A percentile compares a stretch with the other conserved stretches of the same genome.
Conservation (phyloP, 257 asterid species). For the Phtheirospermum japonicum region DNA sequence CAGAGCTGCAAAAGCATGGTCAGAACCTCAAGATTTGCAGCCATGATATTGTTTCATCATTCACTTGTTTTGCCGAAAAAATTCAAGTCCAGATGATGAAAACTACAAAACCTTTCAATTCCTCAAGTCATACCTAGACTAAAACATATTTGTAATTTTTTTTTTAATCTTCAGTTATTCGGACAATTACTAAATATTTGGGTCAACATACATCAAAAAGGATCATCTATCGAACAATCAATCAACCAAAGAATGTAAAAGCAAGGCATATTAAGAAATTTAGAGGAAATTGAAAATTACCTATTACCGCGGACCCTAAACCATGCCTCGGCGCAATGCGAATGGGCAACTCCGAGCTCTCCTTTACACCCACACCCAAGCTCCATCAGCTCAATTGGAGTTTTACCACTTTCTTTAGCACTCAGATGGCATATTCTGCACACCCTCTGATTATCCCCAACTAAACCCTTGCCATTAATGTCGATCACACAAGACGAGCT, state of each 20-base stretch:
- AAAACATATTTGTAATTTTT: too few relatives aligned
- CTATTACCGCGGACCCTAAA: constrained; percentile 69
- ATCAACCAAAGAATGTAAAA: neutral
- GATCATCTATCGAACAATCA: too few relatives aligned
- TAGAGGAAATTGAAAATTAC: constrained; percentile 27
- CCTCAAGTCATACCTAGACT: too few relatives aligned
- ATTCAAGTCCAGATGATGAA: too few relatives aligned
- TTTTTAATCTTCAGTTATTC: too few relatives aligned
- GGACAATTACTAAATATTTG: too few relatives aligned
- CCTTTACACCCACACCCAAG: constrained; percentile 95
- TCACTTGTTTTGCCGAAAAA: too few relatives aligned
- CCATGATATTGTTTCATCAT: too few relatives aligned
- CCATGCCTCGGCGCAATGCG: constrained; percentile 76
- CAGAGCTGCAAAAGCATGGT: too few relatives aligned
- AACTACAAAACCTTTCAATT: too few relatives aligned
- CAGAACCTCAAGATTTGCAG: too few relatives aligned
- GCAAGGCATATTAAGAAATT: neutral
- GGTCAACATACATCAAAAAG: too few relatives aligned
- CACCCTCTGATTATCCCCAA: constrained; percentile 34
- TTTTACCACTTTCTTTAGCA: constrained; percentile 44
- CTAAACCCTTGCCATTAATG: constrained; percentile 24
- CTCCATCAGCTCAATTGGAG: constrained; percentile 51
- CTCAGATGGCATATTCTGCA: constrained; percentile 82
- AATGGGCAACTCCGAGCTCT: constrained; percentile 76
- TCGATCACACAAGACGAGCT: constrained; percentile 27